phyloP scores from a whole-genome alignment of 768 basidiomycete genomes.

The Suillus subaureus region DNA sequence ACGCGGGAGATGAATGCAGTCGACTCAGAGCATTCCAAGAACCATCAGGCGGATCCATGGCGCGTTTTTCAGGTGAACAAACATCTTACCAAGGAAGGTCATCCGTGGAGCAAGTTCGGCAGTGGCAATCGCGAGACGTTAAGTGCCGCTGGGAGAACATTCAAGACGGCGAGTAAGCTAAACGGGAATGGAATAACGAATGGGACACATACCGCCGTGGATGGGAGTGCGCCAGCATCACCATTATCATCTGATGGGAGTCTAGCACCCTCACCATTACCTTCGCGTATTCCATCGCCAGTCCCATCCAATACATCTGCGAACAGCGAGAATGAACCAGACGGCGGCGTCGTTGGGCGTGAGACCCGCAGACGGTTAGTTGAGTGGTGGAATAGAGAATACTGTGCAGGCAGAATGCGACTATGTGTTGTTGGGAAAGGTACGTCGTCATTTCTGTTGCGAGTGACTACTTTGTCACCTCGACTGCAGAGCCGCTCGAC shows the following conservation, averaged over 20 bases:
- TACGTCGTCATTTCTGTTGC: conserved; percentile 25
- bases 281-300: conserved; percentile 61
- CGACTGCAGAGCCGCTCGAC: conserved; percentile 67
- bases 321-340: conserved; percentile 63
- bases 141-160: conserved; percentile 58
- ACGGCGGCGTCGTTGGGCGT: conserved; percentile 76
- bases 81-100: conserved; percentile 73
- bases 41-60: conserved; percentile 88
- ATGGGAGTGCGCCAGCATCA: neutral
- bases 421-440: conserved; percentile 82
- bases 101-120: conserved; percentile 91
- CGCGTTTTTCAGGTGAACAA: conserved; percentile 96
- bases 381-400: conserved; percentile 84
- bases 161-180: conserved; percentile 52
- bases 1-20: conserved; percentile 92
- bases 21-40: conserved; percentile 97
- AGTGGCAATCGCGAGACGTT: conserved; percentile 81
- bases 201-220: conserved; percentile 26
- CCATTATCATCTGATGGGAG: conserved; percentile 18
- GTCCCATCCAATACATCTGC: conserved; percentile 56
- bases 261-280: conserved; percentile 44
- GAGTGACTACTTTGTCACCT: conserved; percentile 6
- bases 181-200: conserved; percentile 27
- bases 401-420: conserved; percentile 82
- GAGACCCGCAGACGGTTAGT: conserved; percentile 78